Percentiles rank a stretch among this genome's conserved stretches.
phyloP scores from a whole-genome alignment of 495 filamentous ascomycete species.

The Daldinia vernicosa region DNA sequence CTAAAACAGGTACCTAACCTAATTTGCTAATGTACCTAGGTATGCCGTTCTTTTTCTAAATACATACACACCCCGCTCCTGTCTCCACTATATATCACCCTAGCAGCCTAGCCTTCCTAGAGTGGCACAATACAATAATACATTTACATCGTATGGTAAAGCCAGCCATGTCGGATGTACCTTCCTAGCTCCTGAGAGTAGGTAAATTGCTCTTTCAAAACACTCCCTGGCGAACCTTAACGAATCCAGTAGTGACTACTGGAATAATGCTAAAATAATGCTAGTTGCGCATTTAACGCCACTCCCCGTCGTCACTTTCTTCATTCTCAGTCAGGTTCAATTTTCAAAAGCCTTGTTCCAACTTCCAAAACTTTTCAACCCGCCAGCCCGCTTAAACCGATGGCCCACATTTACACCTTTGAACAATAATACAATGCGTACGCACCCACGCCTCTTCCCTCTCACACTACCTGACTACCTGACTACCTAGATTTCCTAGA shows the following conservation, averaged over 20 bases:
- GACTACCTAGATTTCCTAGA: conserved; percentile 4
- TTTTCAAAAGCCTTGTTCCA: conserved; percentile 41
- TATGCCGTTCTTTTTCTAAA: background rate
- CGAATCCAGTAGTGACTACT: conserved; percentile 4
- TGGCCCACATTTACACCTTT: conserved; percentile 1
- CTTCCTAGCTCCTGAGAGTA: background rate
- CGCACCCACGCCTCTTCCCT: conserved; percentile 32
- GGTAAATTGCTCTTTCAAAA: background rate
- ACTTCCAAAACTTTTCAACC: conserved; percentile 17
- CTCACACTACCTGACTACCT: conserved; percentile 4
- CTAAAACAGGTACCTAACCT: background rate
- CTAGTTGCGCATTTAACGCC: conserved; percentile 7
- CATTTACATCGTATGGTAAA: background rate
- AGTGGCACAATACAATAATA: background rate
- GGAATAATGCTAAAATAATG: background rate
- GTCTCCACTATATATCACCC: background rate
- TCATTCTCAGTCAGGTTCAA: conserved; percentile 5
- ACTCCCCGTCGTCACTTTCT: background rate
- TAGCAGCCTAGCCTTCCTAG: background rate
- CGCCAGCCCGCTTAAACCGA: background rate
- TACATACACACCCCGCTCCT: background rate
- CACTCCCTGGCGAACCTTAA: background rate
- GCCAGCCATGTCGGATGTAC: background rate
- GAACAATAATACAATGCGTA: conserved; percentile 17
- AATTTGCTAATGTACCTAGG: background rate